Base-by-base conservation (phyloP, 352 stramenopile species). In the Globisporangium recalcitrans region DNA sequence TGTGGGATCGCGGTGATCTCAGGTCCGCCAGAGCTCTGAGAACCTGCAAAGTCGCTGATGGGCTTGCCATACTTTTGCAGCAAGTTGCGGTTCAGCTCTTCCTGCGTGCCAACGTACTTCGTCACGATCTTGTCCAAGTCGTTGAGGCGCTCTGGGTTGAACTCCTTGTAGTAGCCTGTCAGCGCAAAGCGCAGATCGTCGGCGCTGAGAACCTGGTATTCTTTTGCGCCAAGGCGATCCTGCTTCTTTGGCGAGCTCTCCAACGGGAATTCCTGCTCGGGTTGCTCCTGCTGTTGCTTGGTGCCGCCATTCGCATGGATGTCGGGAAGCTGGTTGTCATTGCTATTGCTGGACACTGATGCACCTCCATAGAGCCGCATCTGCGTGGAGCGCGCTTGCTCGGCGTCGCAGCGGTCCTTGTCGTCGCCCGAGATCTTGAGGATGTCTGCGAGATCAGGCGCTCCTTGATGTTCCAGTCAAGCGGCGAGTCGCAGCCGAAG, bases 401-500 rank as follows among this genome's bases (percentile, higher is more conserved):
- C 73, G 8, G 54, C 56, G 54, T 96, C 80, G 65, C 96, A 97
- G 6, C 67, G 65, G 16, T 79, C 71, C 65, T 95, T 92, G 63
- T 97, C 93, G 26, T 82, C 71, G 6, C 76, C 62, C 14, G 76
- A 87, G 31, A 96, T 77, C 40, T 91, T 84, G 54, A 98, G 72
- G 27, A 97, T 78, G 59, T 93, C 72, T 98, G 89, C 7, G 80
- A 87, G 46, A 98, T 97, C 3, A 98, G 80, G 16, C 90, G 82
- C 61, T 93, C 86, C 70, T 99, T 99, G 69, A 99, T 95, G 58
- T 93, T 86, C 79, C 83, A 88, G 72, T 99, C 97, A 11, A 99
- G 66, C 13, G 86, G 84, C 29, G 91, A 97, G 64, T 99, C 97
- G 52, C 93, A 98, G 3, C 86, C 92, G 75, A 98, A 98, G 63